phyloP scores from a whole-genome alignment of 2,329 filamentous ascomycete genomes.

The Cryphonectria naterciae region DNA sequence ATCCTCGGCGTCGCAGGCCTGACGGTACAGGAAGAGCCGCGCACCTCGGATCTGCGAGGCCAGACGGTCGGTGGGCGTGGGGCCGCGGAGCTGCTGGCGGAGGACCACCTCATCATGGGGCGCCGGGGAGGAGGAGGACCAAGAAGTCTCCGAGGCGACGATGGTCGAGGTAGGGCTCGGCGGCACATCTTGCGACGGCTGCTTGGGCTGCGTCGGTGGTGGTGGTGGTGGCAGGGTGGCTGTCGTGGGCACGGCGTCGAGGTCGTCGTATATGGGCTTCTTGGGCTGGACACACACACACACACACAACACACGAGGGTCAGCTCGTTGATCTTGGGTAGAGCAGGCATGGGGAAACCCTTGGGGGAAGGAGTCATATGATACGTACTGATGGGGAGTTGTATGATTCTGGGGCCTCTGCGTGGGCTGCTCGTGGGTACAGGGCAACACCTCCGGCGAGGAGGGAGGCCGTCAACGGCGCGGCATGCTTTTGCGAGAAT shows the following conservation, averaged over 20 bases:
- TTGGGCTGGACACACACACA: slow-evolving; percentile 43
- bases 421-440: slow-evolving; percentile 52
- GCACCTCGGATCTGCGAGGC: slow-evolving; percentile 79
- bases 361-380: not conserved
- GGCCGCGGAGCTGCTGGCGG: slow-evolving; percentile 46
- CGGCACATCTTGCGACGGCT: slow-evolving; percentile 35
- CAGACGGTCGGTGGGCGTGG: slow-evolving; percentile 87
- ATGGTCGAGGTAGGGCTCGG: slow-evolving; percentile 38
- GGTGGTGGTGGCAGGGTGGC: slow-evolving; percentile 25
- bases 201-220: not conserved
- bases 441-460: slow-evolving; percentile 54
- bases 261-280: slow-evolving; percentile 83
- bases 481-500: slow-evolving; percentile 49
- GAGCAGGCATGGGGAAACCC: not conserved
- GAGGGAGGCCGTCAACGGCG: slow-evolving; percentile 58
- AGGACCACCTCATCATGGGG: slow-evolving; percentile 28
- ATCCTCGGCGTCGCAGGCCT: slow-evolving; percentile 77
- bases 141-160: slow-evolving; percentile 36
- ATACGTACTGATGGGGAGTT: slow-evolving; percentile 17
- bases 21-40: slow-evolving; percentile 78
- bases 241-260: slow-evolving; percentile 45
- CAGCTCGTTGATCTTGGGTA: slow-evolving; percentile 17
- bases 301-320: slow-evolving; percentile 8
- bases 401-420: slow-evolving; percentile 50
- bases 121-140: slow-evolving; percentile 34